Percentiles rank a stretch among this genome's conserved stretches.
Evolutionary conservation across 2,329 filamentous ascomycete genomes (phyloP).

Genomic region (Calcarisporium arbuscula): DNA sequence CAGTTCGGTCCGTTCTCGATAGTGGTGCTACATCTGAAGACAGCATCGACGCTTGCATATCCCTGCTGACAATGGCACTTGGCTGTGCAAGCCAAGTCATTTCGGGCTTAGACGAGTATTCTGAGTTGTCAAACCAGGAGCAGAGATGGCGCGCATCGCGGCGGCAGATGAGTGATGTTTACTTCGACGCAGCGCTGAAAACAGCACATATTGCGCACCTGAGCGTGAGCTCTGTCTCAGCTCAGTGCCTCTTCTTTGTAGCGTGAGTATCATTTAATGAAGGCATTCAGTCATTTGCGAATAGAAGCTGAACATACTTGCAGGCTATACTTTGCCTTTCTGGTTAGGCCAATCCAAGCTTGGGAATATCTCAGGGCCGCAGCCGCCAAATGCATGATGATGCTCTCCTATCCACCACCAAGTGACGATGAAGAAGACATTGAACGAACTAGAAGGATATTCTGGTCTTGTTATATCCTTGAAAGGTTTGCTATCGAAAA

Average conservation of each 20-base stretch:
- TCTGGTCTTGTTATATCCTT: slow-evolving; percentile 49
- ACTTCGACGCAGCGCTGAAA: slow-evolving; percentile 40
- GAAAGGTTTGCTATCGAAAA: slow-evolving; percentile 32
- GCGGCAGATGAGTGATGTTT: slow-evolving; percentile 32
- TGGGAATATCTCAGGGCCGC: slow-evolving; percentile 46
- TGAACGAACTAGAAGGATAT: slow-evolving; percentile 43
- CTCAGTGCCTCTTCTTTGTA: slow-evolving; percentile 44
- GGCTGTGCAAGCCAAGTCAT: slow-evolving; percentile 39
- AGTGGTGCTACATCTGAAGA: slow-evolving; percentile 29
- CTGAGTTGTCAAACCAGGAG: slow-evolving; percentile 17
- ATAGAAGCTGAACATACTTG: too few relatives aligned
- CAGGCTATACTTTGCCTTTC: slow-evolving; percentile 44
- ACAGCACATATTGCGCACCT: slow-evolving; percentile 39
- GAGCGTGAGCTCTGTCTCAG: slow-evolving; percentile 37
- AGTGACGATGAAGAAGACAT: slow-evolving; percentile 31
- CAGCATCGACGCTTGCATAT: slow-evolving; percentile 32
- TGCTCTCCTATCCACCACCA: slow-evolving; percentile 36
- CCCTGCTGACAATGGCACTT: slow-evolving; percentile 39
- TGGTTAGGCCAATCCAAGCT: slow-evolving; percentile 43
- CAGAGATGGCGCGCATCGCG: slow-evolving; percentile 22
- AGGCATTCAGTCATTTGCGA: neutral
- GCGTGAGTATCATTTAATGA: slow-evolving; percentile 28
- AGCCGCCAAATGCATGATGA: slow-evolving; percentile 42
- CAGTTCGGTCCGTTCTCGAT: slow-evolving; percentile 24
- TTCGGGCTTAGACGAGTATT: slow-evolving; percentile 16